Conservation (phyloP, 306 rosid genomes). For the Spatholobus suberectus region DNA sequence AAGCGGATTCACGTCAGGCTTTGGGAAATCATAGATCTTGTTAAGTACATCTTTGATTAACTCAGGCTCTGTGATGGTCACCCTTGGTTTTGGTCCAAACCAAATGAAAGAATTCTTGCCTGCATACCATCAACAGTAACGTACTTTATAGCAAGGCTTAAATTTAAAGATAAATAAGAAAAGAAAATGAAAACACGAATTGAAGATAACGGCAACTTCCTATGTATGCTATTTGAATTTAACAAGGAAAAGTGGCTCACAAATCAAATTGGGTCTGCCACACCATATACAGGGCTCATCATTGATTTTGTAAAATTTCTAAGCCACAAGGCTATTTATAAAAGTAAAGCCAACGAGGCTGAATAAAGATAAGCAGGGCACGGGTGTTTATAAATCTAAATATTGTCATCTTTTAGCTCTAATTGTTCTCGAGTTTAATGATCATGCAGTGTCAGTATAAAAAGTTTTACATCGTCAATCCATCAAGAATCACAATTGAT, state of each 20-base stretch:
- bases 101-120: constrained; percentile 8
- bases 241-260: background rate
- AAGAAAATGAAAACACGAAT: background rate
- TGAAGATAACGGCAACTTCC: background rate
- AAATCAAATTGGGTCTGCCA: too few relatives aligned
- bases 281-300: too few relatives aligned
- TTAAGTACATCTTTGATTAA: constrained; percentile 40
- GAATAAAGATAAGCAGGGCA: too few relatives aligned
- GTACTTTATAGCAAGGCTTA: background rate
- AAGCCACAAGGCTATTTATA: too few relatives aligned
- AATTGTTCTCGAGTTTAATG: too few relatives aligned
- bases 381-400: too few relatives aligned
- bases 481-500: too few relatives aligned
- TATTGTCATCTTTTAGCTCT: too few relatives aligned
- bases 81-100: constrained; percentile 42
- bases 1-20: background rate
- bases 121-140: background rate
- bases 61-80: constrained; percentile 47
- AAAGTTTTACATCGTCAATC: too few relatives aligned
- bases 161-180: background rate
- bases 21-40: constrained; percentile 42
- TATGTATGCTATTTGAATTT: background rate
- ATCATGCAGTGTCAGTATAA: too few relatives aligned
- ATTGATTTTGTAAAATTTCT: too few relatives aligned
- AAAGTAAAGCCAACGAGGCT: too few relatives aligned